Evolutionary conservation across 2,329 filamentous ascomycete species (phyloP), one percentile per base, ranked within the genome.

Genomic region (Penicillium sp.): DNA sequence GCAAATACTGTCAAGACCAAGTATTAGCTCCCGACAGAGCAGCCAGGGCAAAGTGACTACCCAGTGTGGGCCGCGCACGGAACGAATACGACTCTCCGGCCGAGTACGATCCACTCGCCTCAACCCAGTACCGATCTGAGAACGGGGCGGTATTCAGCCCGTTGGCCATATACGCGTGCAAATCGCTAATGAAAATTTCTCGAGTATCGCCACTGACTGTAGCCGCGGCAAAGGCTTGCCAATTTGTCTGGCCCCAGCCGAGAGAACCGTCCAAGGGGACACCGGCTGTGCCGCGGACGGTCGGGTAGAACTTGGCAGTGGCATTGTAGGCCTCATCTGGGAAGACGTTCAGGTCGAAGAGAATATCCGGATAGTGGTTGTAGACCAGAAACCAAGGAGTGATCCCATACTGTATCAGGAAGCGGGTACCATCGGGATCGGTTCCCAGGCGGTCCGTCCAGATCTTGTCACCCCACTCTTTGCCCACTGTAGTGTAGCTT

Each of bases 221-320:
- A n/a, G 59, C 63, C 18, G 63, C 66, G 4, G 54, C 58, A 48
- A 66, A 69, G 9, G 66, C 56, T 45, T 66, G 62, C 69, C 67
- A 70, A 41, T 71, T 69, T 0, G 60, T 65, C 52, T 71, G 69
- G 14, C 54, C 62, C 64, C 66, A 72, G 14, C 59, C 46, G 22
- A 65, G 52, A 1, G 53, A 47, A 8, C 60, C 60, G 32, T 69
- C 63, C 4, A 71, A 57, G 6, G 67, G 55, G 1, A 73, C 56
- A 20, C 69, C 69, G 1, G 55, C 62, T 8, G 49, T 26, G 2
- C 52, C 42, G 18, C 61, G 60, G 8, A 66, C 57, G 2, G 56
- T 63, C 2, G 61, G 58, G 46, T 70, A 71, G 47, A 65, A 70
- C 0, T 52, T 43, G 1, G 58, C 46, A 23, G 66, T 62, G 41